These are phyloP conservation scores for Ramaria rubella DNA, from an alignment of 768 basidiomycete species.

Conservation along the genomic window DNA sequence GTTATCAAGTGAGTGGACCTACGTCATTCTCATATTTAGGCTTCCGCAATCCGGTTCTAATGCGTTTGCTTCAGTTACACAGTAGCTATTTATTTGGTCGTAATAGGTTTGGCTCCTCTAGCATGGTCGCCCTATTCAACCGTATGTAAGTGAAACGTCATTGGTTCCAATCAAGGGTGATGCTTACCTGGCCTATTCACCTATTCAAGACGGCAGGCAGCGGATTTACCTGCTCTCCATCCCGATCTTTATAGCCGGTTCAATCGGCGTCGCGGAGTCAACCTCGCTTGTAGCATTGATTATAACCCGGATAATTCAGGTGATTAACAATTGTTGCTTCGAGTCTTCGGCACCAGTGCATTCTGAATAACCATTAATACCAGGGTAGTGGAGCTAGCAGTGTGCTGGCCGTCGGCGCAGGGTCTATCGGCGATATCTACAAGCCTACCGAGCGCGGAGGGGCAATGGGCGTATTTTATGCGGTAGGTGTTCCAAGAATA, in stretches of 20 bases:
- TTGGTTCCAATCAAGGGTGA: not conserved
- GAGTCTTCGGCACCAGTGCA: too few relatives aligned
- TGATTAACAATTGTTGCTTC: too few relatives aligned
- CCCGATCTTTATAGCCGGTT: not conserved
- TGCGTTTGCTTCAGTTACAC: constrained; percentile 2
- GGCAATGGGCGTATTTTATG: constrained; percentile 2
- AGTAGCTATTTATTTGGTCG: not conserved
- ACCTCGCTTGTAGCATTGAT: not conserved
- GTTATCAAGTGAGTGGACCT: not conserved
- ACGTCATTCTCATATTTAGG: not conserved
- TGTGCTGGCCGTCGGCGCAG: constrained; percentile 4
- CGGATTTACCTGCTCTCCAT: not conserved
- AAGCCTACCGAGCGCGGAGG: constrained; percentile 3
- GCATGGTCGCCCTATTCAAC: constrained; percentile 4
- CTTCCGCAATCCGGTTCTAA: not conserved
- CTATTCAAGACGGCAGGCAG: not conserved
- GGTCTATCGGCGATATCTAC: constrained; percentile 7
- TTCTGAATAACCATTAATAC: too few relatives aligned
- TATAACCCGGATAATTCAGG: constrained; percentile 1
- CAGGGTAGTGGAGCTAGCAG: constrained; percentile 4
- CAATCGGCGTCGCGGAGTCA: not conserved
- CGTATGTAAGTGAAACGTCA: not conserved
- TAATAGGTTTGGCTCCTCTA: not conserved
- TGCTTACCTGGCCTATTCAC: too few relatives aligned
- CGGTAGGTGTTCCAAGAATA: not conserved